phyloP scores from a whole-genome alignment of 1,284 basidiomycete genomes.

The Puccinia coronata region DNA sequence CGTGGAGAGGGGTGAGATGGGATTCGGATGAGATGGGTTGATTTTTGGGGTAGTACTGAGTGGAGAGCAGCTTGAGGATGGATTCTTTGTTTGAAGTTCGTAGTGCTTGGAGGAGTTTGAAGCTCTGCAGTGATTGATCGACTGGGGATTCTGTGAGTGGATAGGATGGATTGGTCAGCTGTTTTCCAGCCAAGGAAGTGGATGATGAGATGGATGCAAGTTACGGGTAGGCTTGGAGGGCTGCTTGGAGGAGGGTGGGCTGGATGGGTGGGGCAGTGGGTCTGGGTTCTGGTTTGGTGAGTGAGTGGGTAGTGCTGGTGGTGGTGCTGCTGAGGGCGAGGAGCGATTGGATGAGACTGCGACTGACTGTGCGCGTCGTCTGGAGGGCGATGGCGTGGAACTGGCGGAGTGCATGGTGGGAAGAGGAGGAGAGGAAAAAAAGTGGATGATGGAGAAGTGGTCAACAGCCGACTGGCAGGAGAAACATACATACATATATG shows the following conservation, averaged over 20 bases:
- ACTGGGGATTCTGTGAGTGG: neutral
- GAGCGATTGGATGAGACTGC: slow-evolving; percentile 13
- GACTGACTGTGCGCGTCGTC: slow-evolving; percentile 12
- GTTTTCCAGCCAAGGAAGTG: too few species aligned
- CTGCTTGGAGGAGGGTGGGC: neutral
- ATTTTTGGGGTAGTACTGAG: neutral
- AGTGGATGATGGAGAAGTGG: neutral
- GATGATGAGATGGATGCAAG: neutral
- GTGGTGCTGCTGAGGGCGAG: neutral
- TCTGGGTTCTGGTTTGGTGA: neutral
- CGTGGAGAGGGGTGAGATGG: slow-evolving; percentile 66
- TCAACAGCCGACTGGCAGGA: too few species aligned
- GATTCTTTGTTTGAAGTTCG: slow-evolving; percentile 72
- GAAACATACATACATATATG: too few species aligned
- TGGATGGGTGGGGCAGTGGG: neutral
- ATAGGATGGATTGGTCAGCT: neutral
- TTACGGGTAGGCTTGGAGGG: neutral
- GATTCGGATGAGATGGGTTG: neutral
- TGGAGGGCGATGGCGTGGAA: neutral
- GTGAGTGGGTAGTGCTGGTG: neutral
- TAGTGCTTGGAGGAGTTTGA: slow-evolving; percentile 76
- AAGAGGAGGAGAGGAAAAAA: neutral
- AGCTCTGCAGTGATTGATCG: slow-evolving; percentile 71
- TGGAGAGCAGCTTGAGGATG: slow-evolving; percentile 70
- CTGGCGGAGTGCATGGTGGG: neutral